Evolutionary conservation across 2,329 filamentous ascomycete genomes (phyloP).

Genomic region (Xylariaceae sp.): DNA sequence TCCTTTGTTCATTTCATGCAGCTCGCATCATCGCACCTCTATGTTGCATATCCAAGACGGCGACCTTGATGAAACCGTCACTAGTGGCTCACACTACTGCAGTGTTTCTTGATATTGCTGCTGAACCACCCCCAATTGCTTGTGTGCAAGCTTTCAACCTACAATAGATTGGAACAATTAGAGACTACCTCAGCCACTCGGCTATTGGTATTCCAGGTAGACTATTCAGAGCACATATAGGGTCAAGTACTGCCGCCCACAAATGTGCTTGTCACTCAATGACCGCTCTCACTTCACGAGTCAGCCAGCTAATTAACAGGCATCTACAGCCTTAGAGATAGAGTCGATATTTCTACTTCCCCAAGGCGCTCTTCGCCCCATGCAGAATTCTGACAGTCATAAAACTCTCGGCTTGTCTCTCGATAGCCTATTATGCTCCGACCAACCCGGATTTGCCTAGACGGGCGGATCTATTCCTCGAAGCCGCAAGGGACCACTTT

Average conservation of each 20-base stretch:
- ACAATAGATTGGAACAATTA: no score
- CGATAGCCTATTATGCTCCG: background rate
- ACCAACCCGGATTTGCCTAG: background rate
- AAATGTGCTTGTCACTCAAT: no score
- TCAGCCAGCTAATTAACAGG: no score
- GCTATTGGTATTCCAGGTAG: no score
- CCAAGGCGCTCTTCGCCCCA: background rate
- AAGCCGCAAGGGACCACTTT: slow-evolving; percentile 23
- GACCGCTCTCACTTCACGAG: no score
- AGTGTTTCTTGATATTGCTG: slow-evolving; percentile 25
- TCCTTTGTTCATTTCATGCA: slow-evolving; percentile 7
- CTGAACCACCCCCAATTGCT: no score
- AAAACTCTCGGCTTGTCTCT: slow-evolving; percentile 3
- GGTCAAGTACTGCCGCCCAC: no score
- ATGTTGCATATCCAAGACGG: background rate
- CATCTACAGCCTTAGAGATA: no score
- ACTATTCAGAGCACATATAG: no score
- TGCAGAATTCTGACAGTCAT: background rate
- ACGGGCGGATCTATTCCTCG: slow-evolving; percentile 15
- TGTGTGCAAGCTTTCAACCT: no score
- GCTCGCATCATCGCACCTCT: background rate
- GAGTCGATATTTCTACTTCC: background rate
- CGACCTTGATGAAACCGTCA: slow-evolving; percentile 27
- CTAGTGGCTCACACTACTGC: slow-evolving; percentile 31
- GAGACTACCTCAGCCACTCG: no score